Evolutionary conservation across 352 stramenopile genomes (phyloP).

Genomic region (Aphanomyces euteiches): DNA sequence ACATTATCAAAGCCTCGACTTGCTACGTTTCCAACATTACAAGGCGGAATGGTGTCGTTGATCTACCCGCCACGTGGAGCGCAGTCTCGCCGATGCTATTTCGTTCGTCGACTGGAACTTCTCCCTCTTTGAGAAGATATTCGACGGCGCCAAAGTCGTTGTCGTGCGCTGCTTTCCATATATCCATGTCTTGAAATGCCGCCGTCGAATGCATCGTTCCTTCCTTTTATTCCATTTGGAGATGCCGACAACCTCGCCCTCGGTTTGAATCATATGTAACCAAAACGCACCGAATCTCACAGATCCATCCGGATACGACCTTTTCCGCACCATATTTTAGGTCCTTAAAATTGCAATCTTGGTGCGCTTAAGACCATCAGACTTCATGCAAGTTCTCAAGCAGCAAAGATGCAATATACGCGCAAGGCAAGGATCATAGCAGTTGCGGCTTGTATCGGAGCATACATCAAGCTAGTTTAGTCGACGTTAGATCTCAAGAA

Average conservation of each 20-base stretch:
- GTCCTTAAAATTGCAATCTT: no score
- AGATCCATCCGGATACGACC: no score
- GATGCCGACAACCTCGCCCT: background rate
- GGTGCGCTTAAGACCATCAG: no score
- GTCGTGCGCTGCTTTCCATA: constrained; percentile 21
- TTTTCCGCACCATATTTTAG: no score
- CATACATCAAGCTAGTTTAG: no score
- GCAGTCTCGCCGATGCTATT: constrained; percentile 72
- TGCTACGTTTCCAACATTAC: constrained; percentile 31
- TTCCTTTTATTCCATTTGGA: constrained; percentile 4
- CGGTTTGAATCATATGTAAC: background rate
- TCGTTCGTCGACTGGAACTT: constrained; percentile 44
- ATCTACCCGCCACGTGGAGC: constrained; percentile 53
- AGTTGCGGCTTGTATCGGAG: no score
- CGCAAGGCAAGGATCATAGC: no score
- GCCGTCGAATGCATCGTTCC: background rate
- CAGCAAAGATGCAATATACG: no score
- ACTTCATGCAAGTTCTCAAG: no score
- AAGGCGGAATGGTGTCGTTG: background rate
- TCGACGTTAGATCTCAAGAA: no score
- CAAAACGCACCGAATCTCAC: no score
- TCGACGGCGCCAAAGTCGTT: constrained; percentile 23
- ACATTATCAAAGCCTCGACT: constrained; percentile 49
- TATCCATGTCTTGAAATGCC: constrained; percentile 5
- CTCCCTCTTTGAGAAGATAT: constrained; percentile 19